Evolutionary conservation across 2,329 filamentous ascomycete genomes (phyloP).

Genomic region (Lachnellula hyalina): DNA sequence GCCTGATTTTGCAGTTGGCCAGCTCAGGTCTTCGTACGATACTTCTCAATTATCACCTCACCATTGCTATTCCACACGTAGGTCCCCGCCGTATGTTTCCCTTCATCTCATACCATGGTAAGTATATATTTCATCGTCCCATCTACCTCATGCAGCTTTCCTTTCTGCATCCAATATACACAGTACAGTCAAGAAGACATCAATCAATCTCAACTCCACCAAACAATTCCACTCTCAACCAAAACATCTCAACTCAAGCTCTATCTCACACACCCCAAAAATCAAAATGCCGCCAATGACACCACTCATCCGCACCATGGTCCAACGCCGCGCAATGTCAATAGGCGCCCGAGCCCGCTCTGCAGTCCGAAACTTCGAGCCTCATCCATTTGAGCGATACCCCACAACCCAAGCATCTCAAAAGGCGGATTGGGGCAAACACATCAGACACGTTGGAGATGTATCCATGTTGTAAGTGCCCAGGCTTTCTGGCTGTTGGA

Average conservation of each 20-base stretch:
- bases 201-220: background rate
- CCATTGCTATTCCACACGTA: background rate
- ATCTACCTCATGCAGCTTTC: background rate
- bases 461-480: constrained; percentile 18
- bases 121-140: background rate
- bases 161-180: background rate
- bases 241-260: background rate
- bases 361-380: constrained; percentile 13
- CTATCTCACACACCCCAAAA: background rate
- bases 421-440: constrained; percentile 18
- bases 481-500: background rate
- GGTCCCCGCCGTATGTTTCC: background rate
- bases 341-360: constrained; percentile 13
- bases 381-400: constrained; percentile 20
- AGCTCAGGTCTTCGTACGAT: background rate
- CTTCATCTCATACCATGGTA: background rate
- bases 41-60: background rate
- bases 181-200: background rate
- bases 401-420: constrained; percentile 8
- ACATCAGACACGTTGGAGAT: constrained; percentile 9
- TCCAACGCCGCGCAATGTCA: constrained; percentile 13
- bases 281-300: background rate
- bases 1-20: too few relatives aligned
- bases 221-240: background rate
- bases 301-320: constrained; percentile 8